Evolutionary conservation across 2,329 filamentous ascomycete species (phyloP), one percentile per base, ranked within the genome.

Genomic region (Malbranchea cinnamomea): DNA sequence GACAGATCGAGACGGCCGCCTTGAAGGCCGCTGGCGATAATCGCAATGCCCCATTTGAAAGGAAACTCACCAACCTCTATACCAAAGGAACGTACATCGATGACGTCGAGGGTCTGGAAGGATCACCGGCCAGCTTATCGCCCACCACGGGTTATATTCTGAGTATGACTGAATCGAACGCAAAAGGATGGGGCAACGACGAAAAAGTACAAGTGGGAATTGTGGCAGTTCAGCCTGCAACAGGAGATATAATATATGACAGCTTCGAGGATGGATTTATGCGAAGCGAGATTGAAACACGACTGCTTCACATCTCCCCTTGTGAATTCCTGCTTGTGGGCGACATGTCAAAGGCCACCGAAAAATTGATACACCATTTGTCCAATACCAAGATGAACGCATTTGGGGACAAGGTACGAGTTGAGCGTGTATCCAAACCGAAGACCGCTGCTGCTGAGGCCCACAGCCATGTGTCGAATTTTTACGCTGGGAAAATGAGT

Each of bases 81-180:
- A 98, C 89, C 6, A 98, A 95, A 53, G 89, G 85, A 24, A 98
- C 89, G 2, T 98, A 95, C 44, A 78, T 98, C 33, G 89, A 95
- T 47, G 89, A 98, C 50, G 68, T 81, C 6, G 87, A 89, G 38
- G 82, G 82, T 15, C 56, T 93, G 4, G 78, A 80, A 30, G 43
- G 59, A 32, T 41, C 59, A 38, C 63, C 68, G 1, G 72, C 68
- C n/a, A 62, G 65, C 12, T 42, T 45, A 3, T 65, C 71, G 3
- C 62, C 65, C 6, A 65, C 72, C 14, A 79, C 74, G 2, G 89
- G 89, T n/a, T 93, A 94, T 48, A 62, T 98, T 11, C 70, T 98
- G 2, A 94, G 87, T 48, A 73, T 98, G 39, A 93, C 85, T 0
- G 89, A 98, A 53, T 71, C 70, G 0, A 78, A 77, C 37, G 71